Evolutionary conservation across 441 rosid genomes (phyloP).

Genomic region (Euphorbia schlechtendalii): DNA sequence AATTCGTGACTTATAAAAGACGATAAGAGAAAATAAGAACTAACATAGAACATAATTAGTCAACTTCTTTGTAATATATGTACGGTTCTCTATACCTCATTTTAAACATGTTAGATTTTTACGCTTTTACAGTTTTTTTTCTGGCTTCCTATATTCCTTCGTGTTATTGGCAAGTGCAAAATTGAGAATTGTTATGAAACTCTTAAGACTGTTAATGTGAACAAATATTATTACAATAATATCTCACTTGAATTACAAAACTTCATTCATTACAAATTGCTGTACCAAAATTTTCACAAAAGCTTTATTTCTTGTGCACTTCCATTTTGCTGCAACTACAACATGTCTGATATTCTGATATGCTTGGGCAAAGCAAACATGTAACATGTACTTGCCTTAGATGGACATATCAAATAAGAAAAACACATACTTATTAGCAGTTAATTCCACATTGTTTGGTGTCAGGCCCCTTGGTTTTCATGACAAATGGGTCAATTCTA

Average conservation of each 20-base stretch:
- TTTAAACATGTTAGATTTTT: background rate
- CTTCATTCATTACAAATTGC: slow-evolving; percentile 22
- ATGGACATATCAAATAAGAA: slow-evolving; percentile 22
- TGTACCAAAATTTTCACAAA: slow-evolving; percentile 29
- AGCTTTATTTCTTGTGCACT: slow-evolving; percentile 27
- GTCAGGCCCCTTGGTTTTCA: slow-evolving; percentile 89
- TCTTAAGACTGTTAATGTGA: background rate
- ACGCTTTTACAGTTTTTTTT: background rate
- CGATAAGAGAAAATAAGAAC: background rate
- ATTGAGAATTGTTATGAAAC: background rate
- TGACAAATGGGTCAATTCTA: slow-evolving; percentile 79
- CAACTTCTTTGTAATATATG: background rate
- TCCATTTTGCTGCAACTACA: slow-evolving; percentile 24
- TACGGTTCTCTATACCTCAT: background rate
- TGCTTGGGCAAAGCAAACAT: slow-evolving; percentile 20
- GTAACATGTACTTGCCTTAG: slow-evolving; percentile 22
- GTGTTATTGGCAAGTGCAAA: background rate
- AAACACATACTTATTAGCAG: slow-evolving; percentile 40
- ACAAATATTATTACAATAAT: slow-evolving; percentile 11
- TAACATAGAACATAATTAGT: background rate
- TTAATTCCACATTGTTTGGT: slow-evolving; percentile 77
- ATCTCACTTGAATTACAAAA: slow-evolving; percentile 31
- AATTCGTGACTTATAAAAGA: background rate
- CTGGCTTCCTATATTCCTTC: background rate
- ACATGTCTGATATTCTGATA: slow-evolving; percentile 14